These are phyloP conservation scores for Leccinum aurantiacum DNA, from an alignment of 768 basidiomycete species.

Conservation along the genomic window DNA sequence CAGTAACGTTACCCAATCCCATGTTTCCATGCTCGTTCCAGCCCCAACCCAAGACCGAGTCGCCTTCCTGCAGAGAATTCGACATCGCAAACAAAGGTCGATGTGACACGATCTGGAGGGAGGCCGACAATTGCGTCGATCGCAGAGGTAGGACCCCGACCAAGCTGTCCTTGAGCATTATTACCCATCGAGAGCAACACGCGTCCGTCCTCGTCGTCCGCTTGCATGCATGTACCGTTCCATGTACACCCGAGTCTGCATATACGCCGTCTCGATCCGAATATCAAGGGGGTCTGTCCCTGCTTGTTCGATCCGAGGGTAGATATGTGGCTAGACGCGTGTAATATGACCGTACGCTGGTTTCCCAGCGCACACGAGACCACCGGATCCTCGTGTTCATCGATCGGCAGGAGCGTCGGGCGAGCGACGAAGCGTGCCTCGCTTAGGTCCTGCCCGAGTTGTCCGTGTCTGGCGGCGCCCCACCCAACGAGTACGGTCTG, in stretches of 20 bases:
- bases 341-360: slow-evolving; percentile 50
- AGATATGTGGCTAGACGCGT: slow-evolving; percentile 47
- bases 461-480: slow-evolving; percentile 84
- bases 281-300: slow-evolving; percentile 53
- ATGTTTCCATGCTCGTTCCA: slow-evolving; percentile 99
- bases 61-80: slow-evolving; percentile 25
- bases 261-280: slow-evolving; percentile 30
- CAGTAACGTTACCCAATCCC: slow-evolving; percentile 55
- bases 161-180: slow-evolving; percentile 64
- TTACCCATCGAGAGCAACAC: slow-evolving; percentile 53
- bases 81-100: slow-evolving; percentile 49
- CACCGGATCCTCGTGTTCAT: slow-evolving; percentile 32
- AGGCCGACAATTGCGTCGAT: slow-evolving; percentile 16
- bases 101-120: slow-evolving; percentile 27
- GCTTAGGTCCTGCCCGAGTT: slow-evolving; percentile 54
- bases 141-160: slow-evolving; percentile 30
- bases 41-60: slow-evolving; percentile 79
- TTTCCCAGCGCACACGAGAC: slow-evolving; percentile 45
- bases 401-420: slow-evolving; percentile 37
- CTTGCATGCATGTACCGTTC: slow-evolving; percentile 69
- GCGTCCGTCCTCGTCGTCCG: slow-evolving; percentile 15
- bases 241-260: slow-evolving; percentile 62
- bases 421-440: slow-evolving; percentile 10
- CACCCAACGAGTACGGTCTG: slow-evolving; percentile 61
- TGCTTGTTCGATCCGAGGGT: slow-evolving; percentile 71